Conservation (phyloP, 2,329 filamentous ascomycete genomes). For the Diaporthe citriasiana region DNA sequence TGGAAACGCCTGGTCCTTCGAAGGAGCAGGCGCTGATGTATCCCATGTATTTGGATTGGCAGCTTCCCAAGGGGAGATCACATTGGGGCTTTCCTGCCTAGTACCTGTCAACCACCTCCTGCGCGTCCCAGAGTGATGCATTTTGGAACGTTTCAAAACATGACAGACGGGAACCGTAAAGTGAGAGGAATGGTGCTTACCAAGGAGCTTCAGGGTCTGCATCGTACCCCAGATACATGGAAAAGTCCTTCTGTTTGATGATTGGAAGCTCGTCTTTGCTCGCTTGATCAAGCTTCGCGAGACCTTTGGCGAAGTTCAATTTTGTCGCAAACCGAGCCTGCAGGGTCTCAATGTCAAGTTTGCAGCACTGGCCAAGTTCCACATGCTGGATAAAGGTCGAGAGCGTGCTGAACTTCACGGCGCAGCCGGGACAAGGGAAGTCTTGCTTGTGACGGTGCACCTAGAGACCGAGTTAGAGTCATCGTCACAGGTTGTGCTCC, state of each 20-base stretch:
- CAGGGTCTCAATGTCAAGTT: slow-evolving; percentile 47
- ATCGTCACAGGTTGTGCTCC: too few relatives aligned
- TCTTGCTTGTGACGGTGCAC: slow-evolving; percentile 56
- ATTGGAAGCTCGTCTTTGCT: background rate
- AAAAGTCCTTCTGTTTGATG: slow-evolving; percentile 34
- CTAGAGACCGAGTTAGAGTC: slow-evolving; percentile 45
- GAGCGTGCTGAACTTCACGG: slow-evolving; percentile 53
- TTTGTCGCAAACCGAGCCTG: slow-evolving; percentile 48
- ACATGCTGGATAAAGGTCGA: slow-evolving; percentile 61
- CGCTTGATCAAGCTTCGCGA: slow-evolving; percentile 45
- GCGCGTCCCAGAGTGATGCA: background rate
- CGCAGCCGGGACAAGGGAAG: slow-evolving; percentile 64
- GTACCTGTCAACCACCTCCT: background rate
- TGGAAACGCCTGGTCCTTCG: background rate
- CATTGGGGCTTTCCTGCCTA: background rate
- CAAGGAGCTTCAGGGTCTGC: background rate
- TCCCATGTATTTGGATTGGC: background rate
- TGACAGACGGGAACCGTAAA: background rate
- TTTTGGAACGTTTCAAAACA: background rate
- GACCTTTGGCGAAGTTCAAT: slow-evolving; percentile 52
- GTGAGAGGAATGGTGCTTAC: background rate
- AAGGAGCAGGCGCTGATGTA: background rate
- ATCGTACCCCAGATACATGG: slow-evolving; percentile 16
- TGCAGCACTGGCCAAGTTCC: slow-evolving; percentile 57
- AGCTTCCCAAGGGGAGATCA: slow-evolving; percentile 40